Percentiles rank a stretch among this genome's conserved stretches.
These are phyloP conservation scores for Striga hermonthica DNA, from an alignment of 305 asterid genomes.

Conservation along the genomic window DNA sequence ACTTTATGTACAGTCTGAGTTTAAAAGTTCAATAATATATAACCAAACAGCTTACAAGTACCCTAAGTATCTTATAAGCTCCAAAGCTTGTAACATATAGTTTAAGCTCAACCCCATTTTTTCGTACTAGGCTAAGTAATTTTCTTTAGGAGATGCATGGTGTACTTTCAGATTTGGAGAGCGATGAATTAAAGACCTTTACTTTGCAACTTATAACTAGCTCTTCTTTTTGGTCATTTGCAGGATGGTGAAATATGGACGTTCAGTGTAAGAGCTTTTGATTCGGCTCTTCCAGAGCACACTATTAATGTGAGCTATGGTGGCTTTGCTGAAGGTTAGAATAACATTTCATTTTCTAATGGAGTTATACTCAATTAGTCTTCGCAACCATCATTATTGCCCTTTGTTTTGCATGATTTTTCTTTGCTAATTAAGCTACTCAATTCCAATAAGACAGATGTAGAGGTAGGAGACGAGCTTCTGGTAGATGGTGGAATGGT, in stretches of 20 bases:
- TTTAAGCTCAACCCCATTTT: slow-evolving; percentile 2
- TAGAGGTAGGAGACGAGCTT: slow-evolving; percentile 87
- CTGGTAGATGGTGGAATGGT: slow-evolving; percentile 99
- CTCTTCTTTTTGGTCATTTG: slow-evolving; percentile 26
- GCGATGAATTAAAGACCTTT: slow-evolving; percentile 7
- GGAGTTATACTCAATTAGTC: slow-evolving; percentile 6
- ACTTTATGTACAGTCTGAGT: not conserved
- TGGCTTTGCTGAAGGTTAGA: slow-evolving; percentile 94
- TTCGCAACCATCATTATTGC: not conserved
- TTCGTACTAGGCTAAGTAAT: not conserved
- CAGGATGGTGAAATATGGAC: slow-evolving; percentile 99
- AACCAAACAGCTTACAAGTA: not conserved
- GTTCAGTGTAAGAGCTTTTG: slow-evolving; percentile 89
- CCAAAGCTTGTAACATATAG: not conserved
- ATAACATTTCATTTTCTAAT: slow-evolving; percentile 19
- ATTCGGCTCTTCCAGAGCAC: slow-evolving; percentile 65
- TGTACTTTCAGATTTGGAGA: not conserved
- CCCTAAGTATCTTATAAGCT: slow-evolving; percentile 3
- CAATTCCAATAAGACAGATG: slow-evolving; percentile 52
- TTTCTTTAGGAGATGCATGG: slow-evolving; percentile 19
- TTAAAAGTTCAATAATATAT: not conserved
- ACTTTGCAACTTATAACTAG: slow-evolving; percentile 1
- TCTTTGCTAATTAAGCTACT: slow-evolving; percentile 5
- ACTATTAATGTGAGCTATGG: slow-evolving; percentile 85
- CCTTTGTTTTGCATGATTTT: slow-evolving; percentile 21